Percentiles rank a stretch among this genome's conserved stretches.
phyloP scores from a whole-genome alignment of 2,329 filamentous ascomycete species.

The Drechmeria coniospora region DNA sequence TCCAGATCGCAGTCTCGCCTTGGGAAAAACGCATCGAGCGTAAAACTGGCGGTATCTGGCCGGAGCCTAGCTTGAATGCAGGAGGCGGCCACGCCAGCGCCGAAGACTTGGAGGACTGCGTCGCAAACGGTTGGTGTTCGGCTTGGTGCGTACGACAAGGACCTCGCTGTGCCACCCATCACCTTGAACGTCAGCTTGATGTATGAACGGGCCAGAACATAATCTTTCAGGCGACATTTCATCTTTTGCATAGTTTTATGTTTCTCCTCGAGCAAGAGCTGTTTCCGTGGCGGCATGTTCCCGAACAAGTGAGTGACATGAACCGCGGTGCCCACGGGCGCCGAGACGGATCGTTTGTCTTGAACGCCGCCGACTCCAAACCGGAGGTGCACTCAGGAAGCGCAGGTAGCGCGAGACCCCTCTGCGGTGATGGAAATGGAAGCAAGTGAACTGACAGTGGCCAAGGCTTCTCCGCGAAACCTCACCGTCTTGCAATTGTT shows the following conservation, averaged over 20 bases:
- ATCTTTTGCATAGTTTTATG: conserved; percentile 40
- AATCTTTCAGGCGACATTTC: conserved; percentile 44
- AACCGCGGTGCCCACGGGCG: conserved; percentile 55
- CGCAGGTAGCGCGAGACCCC: conserved; percentile 44
- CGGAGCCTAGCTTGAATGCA: conserved; percentile 29
- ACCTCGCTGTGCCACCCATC: conserved; percentile 32
- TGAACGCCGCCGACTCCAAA: conserved; percentile 15
- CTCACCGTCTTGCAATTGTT: conserved; percentile 49
- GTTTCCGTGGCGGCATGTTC: conserved; percentile 46
- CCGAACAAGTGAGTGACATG: conserved; percentile 43
- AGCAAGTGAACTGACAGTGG: conserved; percentile 46
- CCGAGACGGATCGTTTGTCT: conserved; percentile 25
- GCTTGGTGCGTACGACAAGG: conserved; percentile 48
- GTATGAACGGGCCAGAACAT: conserved; percentile 50
- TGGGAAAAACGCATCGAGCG: conserved; percentile 44
- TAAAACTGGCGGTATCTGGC: conserved; percentile 9
- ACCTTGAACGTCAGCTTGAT: conserved; percentile 47
- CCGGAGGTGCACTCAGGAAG: conserved; percentile 29
- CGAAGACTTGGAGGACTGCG: conserved; percentile 46
- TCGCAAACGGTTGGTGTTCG: conserved; percentile 34
- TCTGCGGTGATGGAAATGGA: conserved; percentile 48
- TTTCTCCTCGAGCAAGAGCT: conserved; percentile 40
- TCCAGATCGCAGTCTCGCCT: conserved; percentile 27
- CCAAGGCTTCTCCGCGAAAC: conserved; percentile 61
- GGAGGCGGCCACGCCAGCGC: conserved; percentile 36